Conservation (phyloP, 2,329 filamentous ascomycete species). For the Botrytis fragariae region DNA sequence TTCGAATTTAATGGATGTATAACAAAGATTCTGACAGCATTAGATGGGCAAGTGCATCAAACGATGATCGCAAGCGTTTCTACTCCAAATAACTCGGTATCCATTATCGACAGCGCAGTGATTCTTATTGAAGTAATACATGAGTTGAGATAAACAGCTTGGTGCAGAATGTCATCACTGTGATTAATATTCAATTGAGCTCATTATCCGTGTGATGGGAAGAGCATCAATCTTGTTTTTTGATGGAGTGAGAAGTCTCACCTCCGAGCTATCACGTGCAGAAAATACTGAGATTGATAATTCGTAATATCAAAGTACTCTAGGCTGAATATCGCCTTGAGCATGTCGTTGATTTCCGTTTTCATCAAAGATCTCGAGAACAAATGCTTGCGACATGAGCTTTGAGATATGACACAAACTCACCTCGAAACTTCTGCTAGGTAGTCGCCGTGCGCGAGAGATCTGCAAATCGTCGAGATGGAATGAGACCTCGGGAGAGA, state of each 20-base stretch:
- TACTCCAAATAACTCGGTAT: neutral
- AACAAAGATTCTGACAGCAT: neutral
- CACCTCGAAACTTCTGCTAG: neutral
- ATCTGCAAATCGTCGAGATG: too few relatives aligned
- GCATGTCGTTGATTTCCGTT: neutral
- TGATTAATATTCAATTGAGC: neutral
- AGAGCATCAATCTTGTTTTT: neutral
- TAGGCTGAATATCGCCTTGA: neutral
- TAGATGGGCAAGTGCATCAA: neutral
- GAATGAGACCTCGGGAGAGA: neutral
- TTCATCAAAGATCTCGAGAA: neutral
- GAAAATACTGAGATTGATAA: neutral
- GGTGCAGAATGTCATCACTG: neutral
- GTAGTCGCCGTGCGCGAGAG: neutral
- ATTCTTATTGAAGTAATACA: neutral
- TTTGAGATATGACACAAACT: neutral
- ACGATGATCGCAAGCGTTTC: neutral
- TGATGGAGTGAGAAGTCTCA: neutral
- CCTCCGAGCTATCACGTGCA: neutral
- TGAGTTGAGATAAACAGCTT: too few relatives aligned
- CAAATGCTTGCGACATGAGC: neutral
- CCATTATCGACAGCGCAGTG: neutral
- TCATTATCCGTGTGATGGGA: neutral
- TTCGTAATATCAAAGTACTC: neutral
- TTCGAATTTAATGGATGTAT: neutral